Base-by-base conservation (phyloP, 768 basidiomycete species). In the Amyloporia xantha region DNA sequence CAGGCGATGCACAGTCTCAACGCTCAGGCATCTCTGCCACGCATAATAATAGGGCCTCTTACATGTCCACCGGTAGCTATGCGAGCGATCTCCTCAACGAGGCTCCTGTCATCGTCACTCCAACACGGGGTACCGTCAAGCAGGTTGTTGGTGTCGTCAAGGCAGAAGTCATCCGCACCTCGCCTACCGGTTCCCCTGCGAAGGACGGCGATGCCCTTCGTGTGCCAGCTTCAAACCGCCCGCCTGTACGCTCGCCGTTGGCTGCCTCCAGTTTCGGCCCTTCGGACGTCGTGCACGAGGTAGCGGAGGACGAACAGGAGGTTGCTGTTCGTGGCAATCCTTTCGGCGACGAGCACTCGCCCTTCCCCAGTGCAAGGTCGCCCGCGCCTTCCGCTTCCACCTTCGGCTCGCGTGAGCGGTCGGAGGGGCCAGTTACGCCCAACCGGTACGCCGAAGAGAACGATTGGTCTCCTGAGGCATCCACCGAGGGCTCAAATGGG, bases 11-110 rank as follows among this genome's bases (percentile, higher is more conserved):
- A 20, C 65, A 60, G 10, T 85, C 85, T 5, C 72, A 73, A 28
- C 66, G 67, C 41, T 84, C 86, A 1, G 79, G 73, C 19, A 59
- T 76, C 13, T 76, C 81, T 13, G 77, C 66, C 25, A 64, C 71
- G 20, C 71, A 72, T 4, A 78, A 80, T 27, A 54, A 54, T 38
- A 71, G 84, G 54, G 72, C 77, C 48, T 90, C 89, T 17, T 86
- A 76, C 67, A 78, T 84, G 73, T 84, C 87, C 24, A 78, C 74
- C 37, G 83, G 82, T 36, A 88, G 84, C 59, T 87, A 76, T 61
- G 74, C 83, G 13, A 89, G 85, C 59, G 88, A 90, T 56, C 76
- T 91, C 68, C 68, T 90, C 51, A 81, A 82, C 58, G 88, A 91
- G 62, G 81, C 85, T 1, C 86, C 88, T 20, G 82, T 84, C 70